Evolutionary conservation across 139 green algal species (phyloP).

Genomic region (Micractinium sp.): DNA sequence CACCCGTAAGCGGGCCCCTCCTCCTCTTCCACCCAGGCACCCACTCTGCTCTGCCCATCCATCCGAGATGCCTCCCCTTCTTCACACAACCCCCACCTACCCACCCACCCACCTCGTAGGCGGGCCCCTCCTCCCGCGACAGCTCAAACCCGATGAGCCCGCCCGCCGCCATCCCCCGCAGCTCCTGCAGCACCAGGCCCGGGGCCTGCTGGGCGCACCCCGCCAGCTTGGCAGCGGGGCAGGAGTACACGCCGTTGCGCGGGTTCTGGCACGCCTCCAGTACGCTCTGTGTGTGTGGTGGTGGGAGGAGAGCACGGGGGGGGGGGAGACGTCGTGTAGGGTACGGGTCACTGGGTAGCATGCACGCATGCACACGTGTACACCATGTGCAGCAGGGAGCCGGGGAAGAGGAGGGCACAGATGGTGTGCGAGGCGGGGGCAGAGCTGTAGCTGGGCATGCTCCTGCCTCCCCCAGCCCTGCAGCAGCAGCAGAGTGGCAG

Average conservation of each 20-base stretch:
- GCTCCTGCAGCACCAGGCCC: slow-evolving; percentile 35
- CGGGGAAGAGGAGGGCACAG: no score
- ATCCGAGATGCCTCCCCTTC: background rate
- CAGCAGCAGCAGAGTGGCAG: no score
- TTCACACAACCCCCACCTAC: background rate
- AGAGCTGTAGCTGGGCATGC: no score
- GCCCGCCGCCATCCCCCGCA: slow-evolving; percentile 58
- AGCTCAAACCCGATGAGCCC: slow-evolving; percentile 73
- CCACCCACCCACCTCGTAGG: slow-evolving; percentile 47
- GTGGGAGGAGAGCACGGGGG: background rate
- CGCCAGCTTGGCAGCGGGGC: slow-evolving; percentile 27
- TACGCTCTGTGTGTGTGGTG: background rate
- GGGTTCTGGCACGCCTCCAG: slow-evolving; percentile 36
- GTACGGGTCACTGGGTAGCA: no score
- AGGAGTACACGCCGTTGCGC: slow-evolving; percentile 48
- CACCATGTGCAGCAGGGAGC: no score
- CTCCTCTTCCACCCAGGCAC: background rate
- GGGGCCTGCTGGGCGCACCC: background rate
- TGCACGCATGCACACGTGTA: no score
- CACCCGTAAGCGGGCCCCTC: slow-evolving; percentile 53
- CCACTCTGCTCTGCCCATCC: slow-evolving; percentile 24
- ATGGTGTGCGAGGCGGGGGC: no score
- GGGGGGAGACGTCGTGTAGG: background rate
- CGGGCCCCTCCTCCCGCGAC: slow-evolving; percentile 44
- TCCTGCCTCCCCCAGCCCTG: no score